Evolutionary conservation across 1,284 basidiomycete species (phyloP), one percentile per base, ranked within the genome.

Genomic region (Fistulinella staudtii): DNA sequence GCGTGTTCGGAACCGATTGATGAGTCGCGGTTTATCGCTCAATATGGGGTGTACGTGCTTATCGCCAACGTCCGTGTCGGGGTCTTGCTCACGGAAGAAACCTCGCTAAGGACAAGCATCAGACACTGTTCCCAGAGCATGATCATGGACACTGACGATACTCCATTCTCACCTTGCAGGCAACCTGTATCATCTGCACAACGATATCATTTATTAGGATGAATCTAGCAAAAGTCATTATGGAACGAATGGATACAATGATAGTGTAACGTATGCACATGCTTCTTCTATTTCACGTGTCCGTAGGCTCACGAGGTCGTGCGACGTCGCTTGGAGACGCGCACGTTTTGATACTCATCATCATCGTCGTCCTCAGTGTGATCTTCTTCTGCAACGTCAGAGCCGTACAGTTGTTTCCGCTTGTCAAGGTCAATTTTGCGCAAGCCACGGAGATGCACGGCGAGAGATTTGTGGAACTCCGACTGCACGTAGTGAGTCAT

Each of bases 391-490:
- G 63, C 59, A 25, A 68, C 67, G 31, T 71, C 72, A 20, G 64
- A 60, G 2, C 73, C 70, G 39, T 75, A 72, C 18, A 73, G 61
- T 42, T 66, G 65, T 43, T 68, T 68, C 24, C 74, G 73, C 52
- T 74, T 71, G 40, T 73, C 72, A 36, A 68, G 65, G 54, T 82
- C 81, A 14, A 72, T 55, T 58, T 78, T 79, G 24, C 82, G 80
- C 47, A 87, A 60, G 30, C 71, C 66, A n/a, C 79, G 75, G 35
- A 87, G 67, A 46, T 77, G 70, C 11, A 65, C 50, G 5, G 72
- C 67, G 38, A 87, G 61, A 4, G 76, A 75, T 57, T 76, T 82
- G 53, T 82, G 69, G 55, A 87, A 87, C 27, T 82, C 80, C 52
- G 69, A 79, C 85, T 87, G 49, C 8, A 27, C 5, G 44, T 23